Evolutionary conservation across 2,329 filamentous ascomycete species (phyloP), one percentile per base, ranked within the genome.

Genomic region (Fusarium cicatricum): DNA sequence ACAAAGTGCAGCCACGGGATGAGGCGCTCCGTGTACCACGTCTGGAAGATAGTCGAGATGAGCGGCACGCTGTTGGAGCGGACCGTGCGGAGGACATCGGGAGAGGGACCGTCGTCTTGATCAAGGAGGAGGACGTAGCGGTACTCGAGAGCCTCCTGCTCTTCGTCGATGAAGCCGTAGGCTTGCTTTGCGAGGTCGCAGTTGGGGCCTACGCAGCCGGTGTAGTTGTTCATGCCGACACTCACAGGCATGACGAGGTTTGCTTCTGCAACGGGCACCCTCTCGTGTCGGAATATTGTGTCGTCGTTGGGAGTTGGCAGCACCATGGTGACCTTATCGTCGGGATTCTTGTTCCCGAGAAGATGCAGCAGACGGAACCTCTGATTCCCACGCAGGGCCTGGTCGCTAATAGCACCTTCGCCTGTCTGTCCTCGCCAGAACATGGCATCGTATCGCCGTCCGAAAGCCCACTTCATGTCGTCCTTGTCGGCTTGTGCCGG

Each of bases 1-100:
- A 94, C 87, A 66, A 92, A 95, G 71, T 96, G 91, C 38, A 88
- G 77, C 91, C 91, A 96, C 0, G 91, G 85, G 53, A 81, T 83
- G 14, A 95, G 74, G 6, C 91, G 84, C 43, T 88, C 86, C 54
- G 90, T 89, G 73, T 88, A 91, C 91, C 91, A 96, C 69, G 91
- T 86, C 19, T 86, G 83, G 73, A 93, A 94, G 7, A 94, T 78
- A 0, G 86, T 86, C 2, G 85, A 84, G 61, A 91, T 81, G 69
- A 95, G 85, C 0, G 90, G 90, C 5, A 92, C 79, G 41, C 83
- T 87, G 58, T 78, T 78, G 14, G 89, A 91, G 40, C 83, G 82
- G 5, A 95, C 72, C 53, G 88, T 87, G 1, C 84, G 82, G 10
- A 91, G 73, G 62, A 91, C 82, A 15, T 76, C 69, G 11, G 54